Evolutionary conservation across 148 eudicot species (phyloP), one percentile per base, ranked within the genome.

Genomic region (Oxyria digyna): DNA sequence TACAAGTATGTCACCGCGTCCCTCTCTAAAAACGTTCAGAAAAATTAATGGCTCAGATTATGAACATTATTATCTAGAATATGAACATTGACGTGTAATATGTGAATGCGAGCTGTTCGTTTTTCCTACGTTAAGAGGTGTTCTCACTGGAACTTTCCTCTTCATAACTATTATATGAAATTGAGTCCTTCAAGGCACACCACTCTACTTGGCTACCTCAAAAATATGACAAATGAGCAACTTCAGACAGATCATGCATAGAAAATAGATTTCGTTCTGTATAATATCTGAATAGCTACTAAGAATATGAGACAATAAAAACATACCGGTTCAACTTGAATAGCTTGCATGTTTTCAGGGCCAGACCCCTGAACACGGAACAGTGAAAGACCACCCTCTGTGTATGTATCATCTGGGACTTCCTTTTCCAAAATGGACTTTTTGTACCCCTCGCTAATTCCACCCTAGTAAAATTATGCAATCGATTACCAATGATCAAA

Each of bases 291-390:
- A 27, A 27, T 12, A 57, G 15, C 8, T 57, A 26, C 63, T 3
- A 57, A 50, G 29, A 46, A n/a, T 57, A 57, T 29, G n/a, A 57
- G 63, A 31, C 15, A 35, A 54, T 42, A 74, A 32, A 27, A 24
- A 77, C 89, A 37, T 67, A 91, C 97, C 64, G 80, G 80, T 74
- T 87, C 97, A 59, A 91, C 97, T 91, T 91, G 97, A 77, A 91
- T 88, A 75, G 97, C 88, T 91, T 91, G 94, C 91, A 87, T 91
- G 78, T 91, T 91, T 54, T 84, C 89, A 66, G 94, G 85, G 73
- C 94, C 91, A 80, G 97, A 84, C 48, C 97, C 97, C 78, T 87
- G 94, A 71, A 91, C 82, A 68, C 91, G 86, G 64, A 91, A 87
- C 20, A 91, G 68, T 64, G 97, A 94, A 23, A 84, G 69, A 67